These are phyloP conservation scores for Przewalskia tangutica DNA, from an alignment of 257 asterid species.

Conservation along the genomic window DNA sequence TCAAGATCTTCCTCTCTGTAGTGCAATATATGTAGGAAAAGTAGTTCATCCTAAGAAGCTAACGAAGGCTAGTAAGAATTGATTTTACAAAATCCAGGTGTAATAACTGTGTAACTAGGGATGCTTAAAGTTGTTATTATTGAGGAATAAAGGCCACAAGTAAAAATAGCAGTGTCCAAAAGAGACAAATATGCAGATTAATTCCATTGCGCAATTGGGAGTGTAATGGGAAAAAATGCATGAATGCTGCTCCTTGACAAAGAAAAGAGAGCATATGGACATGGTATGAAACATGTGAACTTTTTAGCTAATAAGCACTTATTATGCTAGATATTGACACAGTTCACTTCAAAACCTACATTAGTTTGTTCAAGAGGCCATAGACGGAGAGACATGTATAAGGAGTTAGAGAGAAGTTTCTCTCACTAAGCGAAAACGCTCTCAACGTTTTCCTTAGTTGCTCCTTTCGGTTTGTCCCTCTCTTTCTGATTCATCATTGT, in stretches of 20 bases:
- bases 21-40: background rate
- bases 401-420: too few species aligned
- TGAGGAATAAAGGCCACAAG: background rate
- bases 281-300: background rate
- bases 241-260: background rate
- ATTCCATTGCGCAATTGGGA: background rate
- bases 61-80: background rate
- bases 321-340: background rate
- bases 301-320: background rate
- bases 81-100: background rate
- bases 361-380: background rate
- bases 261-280: background rate
- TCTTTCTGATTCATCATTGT: too few species aligned
- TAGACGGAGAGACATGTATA: too few species aligned
- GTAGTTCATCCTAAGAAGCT: background rate
- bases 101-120: background rate
- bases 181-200: background rate
- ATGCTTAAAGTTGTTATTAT: background rate
- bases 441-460: too few species aligned
- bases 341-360: background rate
- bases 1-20: background rate
- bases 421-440: too few species aligned
- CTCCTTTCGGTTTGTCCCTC: too few species aligned
- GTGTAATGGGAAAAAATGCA: background rate
- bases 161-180: background rate